Evolutionary conservation across 1,284 basidiomycete species (phyloP).

Genomic region (Wolfiporia cocos): DNA sequence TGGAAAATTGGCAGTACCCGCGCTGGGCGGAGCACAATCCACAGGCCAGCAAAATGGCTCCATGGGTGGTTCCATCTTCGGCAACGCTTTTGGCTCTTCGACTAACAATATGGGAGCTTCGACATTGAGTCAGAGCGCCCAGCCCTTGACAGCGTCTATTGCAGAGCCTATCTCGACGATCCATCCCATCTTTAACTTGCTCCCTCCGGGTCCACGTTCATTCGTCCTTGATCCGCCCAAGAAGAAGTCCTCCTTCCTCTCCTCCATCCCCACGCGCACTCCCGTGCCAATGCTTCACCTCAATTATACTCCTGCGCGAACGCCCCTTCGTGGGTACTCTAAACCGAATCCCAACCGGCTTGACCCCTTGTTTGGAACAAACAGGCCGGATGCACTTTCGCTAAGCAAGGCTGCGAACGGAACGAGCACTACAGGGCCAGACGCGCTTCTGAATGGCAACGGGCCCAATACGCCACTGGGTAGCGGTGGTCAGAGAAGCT

Average conservation of each 20-base stretch:
- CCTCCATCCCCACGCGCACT: conserved; percentile 61
- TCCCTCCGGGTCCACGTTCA: conserved; percentile 61
- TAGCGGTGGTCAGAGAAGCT: conserved; percentile 72
- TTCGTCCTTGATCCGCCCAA: conserved; percentile 58
- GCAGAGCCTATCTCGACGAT: conserved; percentile 88
- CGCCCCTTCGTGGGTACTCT: conserved; percentile 64
- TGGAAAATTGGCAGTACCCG: conserved; percentile 33
- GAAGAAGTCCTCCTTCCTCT: conserved; percentile 69
- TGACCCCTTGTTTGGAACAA: conserved; percentile 43
- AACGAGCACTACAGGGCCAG: conserved; percentile 40
- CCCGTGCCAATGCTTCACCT: conserved; percentile 54
- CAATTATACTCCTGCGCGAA: conserved; percentile 57
- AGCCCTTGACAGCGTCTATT: conserved; percentile 78
- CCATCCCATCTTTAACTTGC: conserved; percentile 69
- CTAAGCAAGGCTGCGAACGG: conserved; percentile 39
- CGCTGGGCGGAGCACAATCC: conserved; percentile 30
- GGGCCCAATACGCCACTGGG: conserved; percentile 68
- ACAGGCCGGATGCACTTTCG: conserved; percentile 45
- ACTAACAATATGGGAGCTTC: conserved; percentile 34
- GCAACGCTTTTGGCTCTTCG: conserved; percentile 30
- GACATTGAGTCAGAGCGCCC: conserved; percentile 32
- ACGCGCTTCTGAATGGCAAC: conserved; percentile 43
- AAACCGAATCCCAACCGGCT: no score
- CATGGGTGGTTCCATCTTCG: conserved; percentile 41
- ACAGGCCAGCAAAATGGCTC: conserved; percentile 32